These are phyloP conservation scores for Cladophialophora immunda DNA, from an alignment of 2,329 filamentous ascomycete genomes.

Conservation along the genomic window DNA sequence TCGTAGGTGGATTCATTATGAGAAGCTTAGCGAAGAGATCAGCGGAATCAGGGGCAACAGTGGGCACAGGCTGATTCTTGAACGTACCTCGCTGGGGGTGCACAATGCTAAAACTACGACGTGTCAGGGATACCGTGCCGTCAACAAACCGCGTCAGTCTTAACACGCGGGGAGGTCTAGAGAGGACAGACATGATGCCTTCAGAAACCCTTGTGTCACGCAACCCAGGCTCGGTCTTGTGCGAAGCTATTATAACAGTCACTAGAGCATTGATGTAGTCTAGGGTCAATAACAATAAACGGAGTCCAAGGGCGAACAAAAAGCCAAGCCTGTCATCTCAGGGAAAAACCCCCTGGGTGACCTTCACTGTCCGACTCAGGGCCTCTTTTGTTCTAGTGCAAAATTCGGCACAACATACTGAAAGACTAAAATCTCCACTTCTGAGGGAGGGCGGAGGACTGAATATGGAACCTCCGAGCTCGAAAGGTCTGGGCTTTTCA, in stretches of 20 bases:
- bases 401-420: neutral
- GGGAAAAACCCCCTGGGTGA: neutral
- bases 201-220: neutral
- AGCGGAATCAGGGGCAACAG: neutral
- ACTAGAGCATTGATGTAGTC: neutral
- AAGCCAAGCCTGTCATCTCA: neutral
- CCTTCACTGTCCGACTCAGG: neutral
- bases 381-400: neutral
- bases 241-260: neutral
- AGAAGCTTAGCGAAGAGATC: neutral
- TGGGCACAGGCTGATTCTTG: neutral
- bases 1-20: slow-evolving; percentile 29
- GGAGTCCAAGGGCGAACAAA: neutral
- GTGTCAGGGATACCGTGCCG: neutral
- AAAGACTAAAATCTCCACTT: neutral
- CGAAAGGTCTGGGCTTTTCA: neutral
- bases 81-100: slow-evolving; percentile 9
- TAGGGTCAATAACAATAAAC: neutral
- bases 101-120: slow-evolving; percentile 3
- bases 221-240: neutral
- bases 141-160: slow-evolving; percentile 1
- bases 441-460: neutral
- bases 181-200: slow-evolving; percentile 8
- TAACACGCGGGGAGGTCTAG: slow-evolving; percentile 1
- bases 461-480: neutral